phyloP scores from a whole-genome alignment of 108 stramenopile species.

The Cylindrotheca closterium region DNA sequence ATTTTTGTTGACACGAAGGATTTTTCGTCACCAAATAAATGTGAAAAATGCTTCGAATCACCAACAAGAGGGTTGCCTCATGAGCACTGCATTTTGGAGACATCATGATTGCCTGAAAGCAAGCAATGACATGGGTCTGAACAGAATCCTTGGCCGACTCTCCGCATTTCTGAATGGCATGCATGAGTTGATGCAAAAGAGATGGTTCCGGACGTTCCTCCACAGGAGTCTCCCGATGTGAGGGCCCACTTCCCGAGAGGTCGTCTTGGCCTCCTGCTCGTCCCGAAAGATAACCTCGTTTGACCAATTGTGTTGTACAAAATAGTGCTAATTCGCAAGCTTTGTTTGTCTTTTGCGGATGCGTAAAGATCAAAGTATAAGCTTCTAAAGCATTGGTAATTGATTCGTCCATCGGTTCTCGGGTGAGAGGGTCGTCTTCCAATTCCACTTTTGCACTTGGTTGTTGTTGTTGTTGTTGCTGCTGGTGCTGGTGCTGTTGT shows the following conservation, averaged over 20 bases:
- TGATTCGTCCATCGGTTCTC: conserved; percentile 65
- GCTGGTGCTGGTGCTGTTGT: conserved; percentile 1
- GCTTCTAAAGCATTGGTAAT: conserved; percentile 35
- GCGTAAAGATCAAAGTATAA: conserved; percentile 30
- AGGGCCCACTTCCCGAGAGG: conserved; percentile 24
- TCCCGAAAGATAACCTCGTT: conserved; percentile 67
- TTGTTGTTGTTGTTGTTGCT: not conserved
- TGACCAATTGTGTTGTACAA: conserved; percentile 53
- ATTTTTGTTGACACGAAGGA: conserved; percentile 64
- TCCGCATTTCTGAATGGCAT: conserved; percentile 35
- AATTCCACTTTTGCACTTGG: not conserved
- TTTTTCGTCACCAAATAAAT: conserved; percentile 89
- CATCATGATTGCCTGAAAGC: conserved; percentile 61
- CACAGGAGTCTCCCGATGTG: not conserved
- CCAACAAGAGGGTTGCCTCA: conserved; percentile 89
- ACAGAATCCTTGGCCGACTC: conserved; percentile 43
- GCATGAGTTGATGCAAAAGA: conserved; percentile 39
- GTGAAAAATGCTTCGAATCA: conserved; percentile 92
- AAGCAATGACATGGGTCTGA: conserved; percentile 54
- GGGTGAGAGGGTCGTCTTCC: conserved; percentile 34
- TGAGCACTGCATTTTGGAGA: conserved; percentile 85
- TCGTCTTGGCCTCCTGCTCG: conserved; percentile 64
- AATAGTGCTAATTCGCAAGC: conserved; percentile 69
- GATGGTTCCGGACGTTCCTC: conserved; percentile 17
- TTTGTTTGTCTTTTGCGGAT: conserved; percentile 48